Evolutionary conservation across 768 basidiomycete species (phyloP), one percentile per base, ranked within the genome.

Genomic region (Calocera cornea): DNA sequence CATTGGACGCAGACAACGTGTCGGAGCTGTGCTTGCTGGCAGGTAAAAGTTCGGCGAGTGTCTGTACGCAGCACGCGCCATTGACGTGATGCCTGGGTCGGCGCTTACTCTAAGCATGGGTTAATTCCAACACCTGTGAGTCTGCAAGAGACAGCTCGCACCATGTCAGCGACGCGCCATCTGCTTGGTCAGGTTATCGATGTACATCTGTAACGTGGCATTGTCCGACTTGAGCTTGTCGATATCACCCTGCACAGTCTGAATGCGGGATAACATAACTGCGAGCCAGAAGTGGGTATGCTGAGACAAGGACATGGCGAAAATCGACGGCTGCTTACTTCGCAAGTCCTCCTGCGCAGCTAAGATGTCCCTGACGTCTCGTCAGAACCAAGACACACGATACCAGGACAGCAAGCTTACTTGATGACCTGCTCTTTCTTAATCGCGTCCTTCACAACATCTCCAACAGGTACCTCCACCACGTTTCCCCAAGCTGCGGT

Each of bases 101-200:
- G 24, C 44, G 44, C 36, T 19, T 47, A 47, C 24, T 8, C 44
- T 19, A 47, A 24, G 31, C 19, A 60, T 60, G 54, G 7, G 54
- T 60, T 19, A 60, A 10, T 47, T 24, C 7, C 44, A 19, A 7
- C 3, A 19, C 3, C 44, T 47, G 8, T 24, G 7, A 19, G 44
- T 24, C 44, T 19, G 14, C 19, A 11, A 19, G 31, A 66, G 12
- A 27, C 22, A 14, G 49, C 5, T 12, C 64, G 27, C 41, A 64
- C 22, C 31, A 36, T 8, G 16, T 82, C 76, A 89, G 75, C 87
- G 83, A 69, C 89, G 80, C 34, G 89, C 87, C 86, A 92, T 89
- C 76, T 93, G 91, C 72, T 89, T 81, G 0, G 91, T 92, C 72
- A 93, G 74, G 72, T 93, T 93, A 74, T 93, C 90, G 73, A 92